A percentile compares a stretch with the other conserved stretches of the same genome.
These are phyloP conservation scores for Tothia fuscella DNA, from an alignment of 2,329 filamentous ascomycete genomes.

Conservation along the genomic window DNA sequence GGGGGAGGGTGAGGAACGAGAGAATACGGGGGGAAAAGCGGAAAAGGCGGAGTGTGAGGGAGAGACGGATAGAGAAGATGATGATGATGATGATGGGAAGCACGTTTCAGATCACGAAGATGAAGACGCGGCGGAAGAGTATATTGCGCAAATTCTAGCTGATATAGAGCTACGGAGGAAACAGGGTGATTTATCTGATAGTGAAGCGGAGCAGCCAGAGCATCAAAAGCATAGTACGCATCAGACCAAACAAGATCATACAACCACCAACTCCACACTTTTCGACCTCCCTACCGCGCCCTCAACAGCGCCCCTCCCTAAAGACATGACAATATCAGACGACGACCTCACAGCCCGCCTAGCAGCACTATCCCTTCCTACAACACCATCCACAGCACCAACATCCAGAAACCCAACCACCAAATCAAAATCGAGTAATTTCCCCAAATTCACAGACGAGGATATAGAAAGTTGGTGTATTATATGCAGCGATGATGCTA, in stretches of 20 bases:
- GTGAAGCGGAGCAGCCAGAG: conserved; percentile 12
- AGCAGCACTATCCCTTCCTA: conserved; percentile 31
- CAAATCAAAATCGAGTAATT: conserved; percentile 22
- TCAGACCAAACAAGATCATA: conserved; percentile 16
- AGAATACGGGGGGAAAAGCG: conserved; percentile 14
- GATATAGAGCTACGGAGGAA: conserved; percentile 33
- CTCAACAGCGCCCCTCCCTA: conserved; percentile 1
- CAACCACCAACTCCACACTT: neutral
- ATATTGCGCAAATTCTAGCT: conserved; percentile 34
- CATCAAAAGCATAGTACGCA: conserved; percentile 8
- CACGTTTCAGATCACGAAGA: conserved; percentile 19
- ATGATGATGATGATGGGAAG: conserved; percentile 6
- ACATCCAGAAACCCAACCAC: conserved; percentile 12
- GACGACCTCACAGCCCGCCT: conserved; percentile 34
- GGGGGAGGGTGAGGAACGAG: conserved; percentile 20
- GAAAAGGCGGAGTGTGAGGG: conserved; percentile 1
- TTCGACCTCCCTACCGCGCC: conserved; percentile 5
- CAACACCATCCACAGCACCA: conserved; percentile 27
- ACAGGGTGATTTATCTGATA: conserved; percentile 2
- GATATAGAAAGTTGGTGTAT: conserved; percentile 69
- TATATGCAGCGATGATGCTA: conserved; percentile 70
- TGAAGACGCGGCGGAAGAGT: conserved; percentile 32
- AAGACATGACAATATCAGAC: conserved; percentile 16
- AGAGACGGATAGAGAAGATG: conserved; percentile 3
- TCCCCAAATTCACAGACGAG: conserved; percentile 46